phyloP scores from a whole-genome alignment of 805 yeast species.

The Ogataea wickerhamii region DNA sequence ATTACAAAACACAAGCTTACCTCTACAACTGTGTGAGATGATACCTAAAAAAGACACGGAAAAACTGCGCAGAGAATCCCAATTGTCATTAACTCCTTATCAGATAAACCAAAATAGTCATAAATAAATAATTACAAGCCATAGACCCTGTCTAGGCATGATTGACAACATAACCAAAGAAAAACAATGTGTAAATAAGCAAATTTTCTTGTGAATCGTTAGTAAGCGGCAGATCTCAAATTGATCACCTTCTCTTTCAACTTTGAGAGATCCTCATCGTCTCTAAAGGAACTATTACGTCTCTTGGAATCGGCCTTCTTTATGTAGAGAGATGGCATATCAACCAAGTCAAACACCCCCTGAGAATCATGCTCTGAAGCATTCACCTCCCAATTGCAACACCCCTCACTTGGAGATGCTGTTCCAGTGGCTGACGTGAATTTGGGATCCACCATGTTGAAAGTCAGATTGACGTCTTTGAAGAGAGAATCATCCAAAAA shows the following conservation, averaged over 20 bases:
- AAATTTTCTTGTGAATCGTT: constrained; percentile 3
- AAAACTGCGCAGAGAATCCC: too few relatives aligned
- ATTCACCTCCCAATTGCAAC: neutral
- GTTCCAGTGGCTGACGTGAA: constrained; percentile 2
- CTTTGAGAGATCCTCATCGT: constrained; percentile 30
- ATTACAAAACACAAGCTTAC: too few relatives aligned
- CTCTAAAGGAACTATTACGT: constrained; percentile 22
- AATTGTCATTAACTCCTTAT: too few relatives aligned
- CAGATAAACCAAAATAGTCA: neutral
- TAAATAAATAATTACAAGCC: constrained; percentile 2
- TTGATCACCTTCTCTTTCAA: constrained; percentile 29
- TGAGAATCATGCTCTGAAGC: neutral
- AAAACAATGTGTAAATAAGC: neutral
- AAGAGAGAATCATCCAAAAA: constrained; percentile 13
- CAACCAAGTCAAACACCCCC: neutral
- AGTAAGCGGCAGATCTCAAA: constrained; percentile 24
- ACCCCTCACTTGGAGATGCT: neutral
- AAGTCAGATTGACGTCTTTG: constrained; percentile 4
- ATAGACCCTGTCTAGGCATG: neutral
- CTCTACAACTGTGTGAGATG: too few relatives aligned
- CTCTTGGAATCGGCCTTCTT: constrained; percentile 6
- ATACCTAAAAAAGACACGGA: too few relatives aligned
- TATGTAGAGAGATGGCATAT: neutral
- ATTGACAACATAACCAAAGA: neutral
- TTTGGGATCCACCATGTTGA: constrained; percentile 7